These are phyloP conservation scores for Taiozyma sp. DNA, from an alignment of 1,139 yeast genomes.

Conservation along the genomic window DNA sequence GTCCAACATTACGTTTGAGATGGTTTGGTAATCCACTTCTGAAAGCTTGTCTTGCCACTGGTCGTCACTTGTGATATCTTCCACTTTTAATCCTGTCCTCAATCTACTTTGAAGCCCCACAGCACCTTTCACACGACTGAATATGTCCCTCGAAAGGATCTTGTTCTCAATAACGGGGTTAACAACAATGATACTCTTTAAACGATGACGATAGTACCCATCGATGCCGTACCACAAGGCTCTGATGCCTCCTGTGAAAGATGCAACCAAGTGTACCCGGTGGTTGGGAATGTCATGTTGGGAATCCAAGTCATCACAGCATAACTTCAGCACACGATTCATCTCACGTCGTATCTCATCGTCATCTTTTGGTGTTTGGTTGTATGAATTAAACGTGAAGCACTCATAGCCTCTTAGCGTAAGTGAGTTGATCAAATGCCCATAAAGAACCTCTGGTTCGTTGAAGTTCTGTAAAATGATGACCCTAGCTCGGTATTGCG, in stretches of 20 bases:
- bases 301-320: constrained; percentile 15
- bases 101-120: background rate
- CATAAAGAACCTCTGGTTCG: background rate
- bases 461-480: background rate
- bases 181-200: constrained; percentile 13
- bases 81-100: constrained; percentile 1
- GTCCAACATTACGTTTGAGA: background rate
- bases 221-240: constrained; percentile 12
- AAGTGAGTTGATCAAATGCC: background rate
- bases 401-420: constrained; percentile 1
- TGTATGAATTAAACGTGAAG: constrained; percentile 1
- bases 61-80: constrained; percentile 10
- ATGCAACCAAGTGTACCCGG: constrained; percentile 14
- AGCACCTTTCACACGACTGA: background rate
- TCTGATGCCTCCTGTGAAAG: constrained; percentile 11
- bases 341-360: constrained; percentile 12
- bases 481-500: background rate
- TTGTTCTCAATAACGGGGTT: constrained; percentile 14
- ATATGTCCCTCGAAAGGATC: constrained; percentile 1
- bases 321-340: constrained; percentile 13
- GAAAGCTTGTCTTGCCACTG: constrained; percentile 8
- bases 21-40: constrained; percentile 2
- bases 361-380: background rate
- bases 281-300: background rate
- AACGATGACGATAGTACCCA: constrained; percentile 11